Evolutionary conservation across 2,329 filamentous ascomycete species (phyloP).

Genomic region (Botryosphaeria dothidea): DNA sequence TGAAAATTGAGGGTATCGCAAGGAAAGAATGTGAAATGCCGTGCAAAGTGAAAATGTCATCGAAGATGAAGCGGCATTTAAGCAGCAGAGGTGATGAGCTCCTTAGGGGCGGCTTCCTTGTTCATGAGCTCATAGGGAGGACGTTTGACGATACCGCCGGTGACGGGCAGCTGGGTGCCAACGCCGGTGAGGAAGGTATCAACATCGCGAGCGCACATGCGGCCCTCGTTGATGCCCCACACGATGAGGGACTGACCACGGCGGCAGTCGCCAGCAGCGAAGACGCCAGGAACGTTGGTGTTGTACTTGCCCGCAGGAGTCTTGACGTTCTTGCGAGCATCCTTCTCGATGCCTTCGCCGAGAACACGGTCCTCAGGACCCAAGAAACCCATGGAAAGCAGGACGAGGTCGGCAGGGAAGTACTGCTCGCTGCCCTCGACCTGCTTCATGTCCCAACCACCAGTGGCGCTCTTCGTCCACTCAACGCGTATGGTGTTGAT

Average conservation of each 20-base stretch:
- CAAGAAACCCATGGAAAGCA: slow-evolving; percentile 96
- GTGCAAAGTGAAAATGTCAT: neutral
- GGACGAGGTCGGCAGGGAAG: slow-evolving; percentile 92
- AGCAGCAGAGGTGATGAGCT: slow-evolving; percentile 41
- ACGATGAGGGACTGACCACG: slow-evolving; percentile 95
- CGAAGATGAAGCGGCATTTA: neutral
- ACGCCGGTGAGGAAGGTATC: slow-evolving; percentile 80
- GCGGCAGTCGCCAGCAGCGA: slow-evolving; percentile 92
- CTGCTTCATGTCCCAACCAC: slow-evolving; percentile 99
- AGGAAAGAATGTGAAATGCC: slow-evolving; percentile 9
- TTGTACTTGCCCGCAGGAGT: slow-evolving; percentile 83
- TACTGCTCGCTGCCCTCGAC: slow-evolving; percentile 90
- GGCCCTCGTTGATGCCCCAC: slow-evolving; percentile 98
- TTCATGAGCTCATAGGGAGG: slow-evolving; percentile 70
- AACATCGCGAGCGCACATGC: slow-evolving; percentile 88
- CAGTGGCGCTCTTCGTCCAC: slow-evolving; percentile 86
- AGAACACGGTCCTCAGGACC: slow-evolving; percentile 88
- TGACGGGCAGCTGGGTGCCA: slow-evolving; percentile 78
- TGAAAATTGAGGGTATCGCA: slow-evolving; percentile 9
- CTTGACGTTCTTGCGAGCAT: slow-evolving; percentile 94
- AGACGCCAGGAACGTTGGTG: slow-evolving; percentile 85
- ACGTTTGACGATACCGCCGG: slow-evolving; percentile 88
- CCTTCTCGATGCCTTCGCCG: slow-evolving; percentile 85
- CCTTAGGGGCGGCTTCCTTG: slow-evolving; percentile 40
- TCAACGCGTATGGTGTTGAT: slow-evolving; percentile 96